Evolutionary conservation across 148 eudicot species (phyloP).

Genomic region (Fallopia convolvulus): DNA sequence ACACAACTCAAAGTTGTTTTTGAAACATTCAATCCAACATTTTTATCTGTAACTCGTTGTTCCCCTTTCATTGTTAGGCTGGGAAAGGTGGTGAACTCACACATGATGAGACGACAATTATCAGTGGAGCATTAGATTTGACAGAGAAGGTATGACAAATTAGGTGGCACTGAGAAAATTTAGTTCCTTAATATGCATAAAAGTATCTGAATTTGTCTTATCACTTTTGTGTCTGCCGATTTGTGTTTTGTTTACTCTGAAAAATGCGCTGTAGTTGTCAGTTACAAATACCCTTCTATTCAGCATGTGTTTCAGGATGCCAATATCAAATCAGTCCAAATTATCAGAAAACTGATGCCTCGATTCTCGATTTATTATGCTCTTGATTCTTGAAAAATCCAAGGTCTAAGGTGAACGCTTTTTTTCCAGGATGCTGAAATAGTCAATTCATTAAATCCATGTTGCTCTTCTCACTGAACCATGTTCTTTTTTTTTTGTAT

Average conservation of each 20-base stretch:
- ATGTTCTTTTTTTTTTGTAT: neutral
- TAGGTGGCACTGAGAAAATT: neutral
- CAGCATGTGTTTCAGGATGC: neutral
- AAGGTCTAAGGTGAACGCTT: neutral
- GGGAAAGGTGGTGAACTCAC: slow-evolving; percentile 48
- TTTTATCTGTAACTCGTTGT: neutral
- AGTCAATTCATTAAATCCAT: neutral
- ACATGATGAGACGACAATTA: slow-evolving; percentile 42
- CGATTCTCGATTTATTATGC: neutral
- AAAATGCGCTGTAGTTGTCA: neutral
- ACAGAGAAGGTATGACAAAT: slow-evolving; percentile 34
- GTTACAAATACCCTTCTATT: neutral
- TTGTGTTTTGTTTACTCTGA: neutral
- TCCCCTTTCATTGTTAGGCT: slow-evolving; percentile 21
- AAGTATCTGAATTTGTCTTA: neutral
- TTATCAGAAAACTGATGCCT: neutral
- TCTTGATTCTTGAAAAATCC: neutral
- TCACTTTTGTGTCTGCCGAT: neutral
- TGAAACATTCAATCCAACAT: neutral
- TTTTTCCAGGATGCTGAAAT: neutral
- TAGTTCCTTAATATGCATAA: neutral
- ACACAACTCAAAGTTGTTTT: neutral
- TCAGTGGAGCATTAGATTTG: slow-evolving; percentile 46
- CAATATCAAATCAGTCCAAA: neutral
- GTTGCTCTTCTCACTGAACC: neutral